Evolutionary conservation across 768 basidiomycete species (phyloP).

Genomic region (Macrolepiota dolichaula): DNA sequence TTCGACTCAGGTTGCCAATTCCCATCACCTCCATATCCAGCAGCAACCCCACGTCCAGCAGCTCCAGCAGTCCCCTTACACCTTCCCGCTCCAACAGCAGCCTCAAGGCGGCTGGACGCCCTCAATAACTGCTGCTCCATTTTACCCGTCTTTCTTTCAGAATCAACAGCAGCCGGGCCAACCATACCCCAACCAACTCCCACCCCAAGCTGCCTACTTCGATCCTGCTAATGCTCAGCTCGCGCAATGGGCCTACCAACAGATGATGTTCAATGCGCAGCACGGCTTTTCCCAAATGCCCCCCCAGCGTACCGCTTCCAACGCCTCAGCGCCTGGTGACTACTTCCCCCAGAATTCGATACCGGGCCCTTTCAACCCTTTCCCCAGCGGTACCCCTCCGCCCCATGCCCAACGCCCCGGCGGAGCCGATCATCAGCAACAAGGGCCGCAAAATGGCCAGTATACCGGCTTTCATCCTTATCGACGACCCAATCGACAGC

Average conservation of each 20-base stretch:
- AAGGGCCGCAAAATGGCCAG: slow-evolving; percentile 35
- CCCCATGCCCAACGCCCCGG: slow-evolving; percentile 48
- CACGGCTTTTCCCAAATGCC: slow-evolving; percentile 46
- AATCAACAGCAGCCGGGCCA: slow-evolving; percentile 55
- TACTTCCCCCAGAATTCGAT: slow-evolving; percentile 59
- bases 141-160: slow-evolving; percentile 78
- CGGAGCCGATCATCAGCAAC: slow-evolving; percentile 36
- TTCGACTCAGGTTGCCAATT: slow-evolving; percentile 10
- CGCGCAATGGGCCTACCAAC: slow-evolving; percentile 87
- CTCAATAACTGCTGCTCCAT: slow-evolving; percentile 62
- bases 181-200: slow-evolving; percentile 45
- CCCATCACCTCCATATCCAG: slow-evolving; percentile 17
- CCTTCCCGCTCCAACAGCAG: slow-evolving; percentile 71
- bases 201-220: slow-evolving; percentile 58
- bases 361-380: slow-evolving; percentile 50
- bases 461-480: slow-evolving; percentile 77
- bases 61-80: slow-evolving; percentile 44
- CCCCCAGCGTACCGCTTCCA: slow-evolving; percentile 40
- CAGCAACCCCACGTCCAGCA: slow-evolving; percentile 21
- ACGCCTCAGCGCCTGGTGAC: slow-evolving; percentile 37
- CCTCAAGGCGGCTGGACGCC: slow-evolving; percentile 70
- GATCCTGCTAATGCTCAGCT: slow-evolving; percentile 75
- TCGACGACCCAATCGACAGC: slow-evolving; percentile 62
- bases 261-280: slow-evolving; percentile 82
- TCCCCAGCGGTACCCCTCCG: slow-evolving; percentile 70